Base-by-base conservation (phyloP, 129 eudicot genomes). In the Flaveria robusta region DNA sequence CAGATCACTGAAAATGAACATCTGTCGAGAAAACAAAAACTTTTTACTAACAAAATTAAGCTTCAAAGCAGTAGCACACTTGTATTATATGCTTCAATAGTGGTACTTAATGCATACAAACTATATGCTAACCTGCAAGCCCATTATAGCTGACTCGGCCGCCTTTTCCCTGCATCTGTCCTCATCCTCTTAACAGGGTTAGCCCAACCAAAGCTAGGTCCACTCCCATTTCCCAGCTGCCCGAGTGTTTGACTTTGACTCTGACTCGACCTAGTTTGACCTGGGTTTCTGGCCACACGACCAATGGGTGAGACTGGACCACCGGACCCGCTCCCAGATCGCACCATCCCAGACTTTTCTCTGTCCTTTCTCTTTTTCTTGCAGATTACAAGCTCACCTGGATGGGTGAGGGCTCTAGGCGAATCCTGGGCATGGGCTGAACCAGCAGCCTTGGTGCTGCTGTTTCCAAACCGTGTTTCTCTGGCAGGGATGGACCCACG, bases 181-280 rank as follows among this genome's bases (percentile, higher is more conserved):
- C 98, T 83, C 96, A 88, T 82, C 64, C 82, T 84, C 86, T 93
- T 93, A 37, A 93, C 98, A n/a, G 98, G 97, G 77, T 93, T 93
- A 19, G 98, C 91, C 98, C 98, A 93, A 9, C 97, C 90, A 37
- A 91, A 76, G 27, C 69, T 65, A 67, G 87, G 82, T 66, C 88
- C 83, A 52, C 84, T 74, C 34, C 85, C 81, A 58, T 79, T 86
- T 64, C 46, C 86, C 74, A 82, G 92, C 68, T 86, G 91, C 39
- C 89, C 84, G 12, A 85, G 66, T 7, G 71, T 74, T 64, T 77
- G 86, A 74, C 79, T 70, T 62, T 78, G 85, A 74, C 80, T 66
- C 71, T 85, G 88, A 55, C 79, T 59, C 75, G 42, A 29, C 68
- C 84, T 77, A n/a, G 82, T 74, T n/a, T 87, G 76, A 46, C 83